Evolutionary conservation across 495 filamentous ascomycete species (phyloP), one percentile per base, ranked within the genome.

Genomic region (Tetracladium setigerum): DNA sequence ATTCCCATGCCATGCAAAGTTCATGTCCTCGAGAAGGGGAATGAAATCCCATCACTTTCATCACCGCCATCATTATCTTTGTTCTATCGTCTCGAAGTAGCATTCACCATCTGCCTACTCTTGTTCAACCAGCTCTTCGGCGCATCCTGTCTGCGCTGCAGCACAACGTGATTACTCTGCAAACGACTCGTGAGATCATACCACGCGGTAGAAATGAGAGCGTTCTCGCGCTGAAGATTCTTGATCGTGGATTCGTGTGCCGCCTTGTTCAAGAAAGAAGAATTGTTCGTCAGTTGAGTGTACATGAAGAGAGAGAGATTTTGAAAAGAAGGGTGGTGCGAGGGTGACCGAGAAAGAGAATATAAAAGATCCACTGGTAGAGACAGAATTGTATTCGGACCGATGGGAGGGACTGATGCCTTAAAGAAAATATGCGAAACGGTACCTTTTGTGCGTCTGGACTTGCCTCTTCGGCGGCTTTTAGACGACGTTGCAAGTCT

Each of bases 101-200:
- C 73, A 62, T 81, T 80, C 53, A 90, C 79, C 56, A 79, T 70
- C 62, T 76, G 82, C 64, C 90, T 74, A 70, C 96, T 91, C 67
- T 84, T 90, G 41, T 88, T 88, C 34, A 97, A 65, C 89, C 89
- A 97, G 58, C 89, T 91, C 62, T 77, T 83, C 30, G 87, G 87
- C 35, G 77, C 75, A 57, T 97, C 88, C 39, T 80, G 76, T 54
- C 86, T 71, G 59, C 81, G 72, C 63, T 78, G 84, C 55, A 89
- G 64, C 15, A 84, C 79, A 39, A 95, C 84, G 54, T 84, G 88
- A 65, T 90, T 95, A 65, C 84, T 89, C 67, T 96, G 90, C 51
- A 95, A 62, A 33, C 91, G 75, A 57, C 76, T 80, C 12, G 87
- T 77, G 34, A 96, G 76, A 55, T 95, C 87, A 65, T 95, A 95